Conservation (phyloP, 805 yeast genomes). For the Sugiyamaella lignohabitans region DNA sequence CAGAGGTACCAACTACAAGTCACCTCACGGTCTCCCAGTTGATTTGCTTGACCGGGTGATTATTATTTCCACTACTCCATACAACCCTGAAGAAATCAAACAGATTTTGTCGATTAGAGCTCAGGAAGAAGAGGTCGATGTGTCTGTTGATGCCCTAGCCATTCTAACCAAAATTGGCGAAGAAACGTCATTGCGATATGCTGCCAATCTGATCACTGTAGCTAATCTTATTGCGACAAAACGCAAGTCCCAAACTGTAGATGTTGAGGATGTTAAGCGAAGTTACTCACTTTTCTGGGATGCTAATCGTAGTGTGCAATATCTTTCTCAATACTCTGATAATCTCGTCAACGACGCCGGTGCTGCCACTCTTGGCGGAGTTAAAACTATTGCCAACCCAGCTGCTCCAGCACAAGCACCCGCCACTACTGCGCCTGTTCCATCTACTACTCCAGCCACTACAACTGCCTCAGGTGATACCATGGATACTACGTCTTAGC, state of each 20-base stretch:
- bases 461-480: conserved; percentile 5
- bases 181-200: conserved; percentile 88
- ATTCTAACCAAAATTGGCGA: conserved; percentile 82
- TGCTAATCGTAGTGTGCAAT: conserved; percentile 81
- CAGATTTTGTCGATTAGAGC: conserved; percentile 85
- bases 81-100: conserved; percentile 75
- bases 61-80: conserved; percentile 78
- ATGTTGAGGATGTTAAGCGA: conserved; percentile 77
- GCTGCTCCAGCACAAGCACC: not conserved
- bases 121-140: conserved; percentile 86
- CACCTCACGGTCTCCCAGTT: conserved; percentile 96
- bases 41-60: conserved; percentile 92
- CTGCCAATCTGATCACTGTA: conserved; percentile 84
- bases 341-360: conserved; percentile 79
- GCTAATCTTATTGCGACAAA: conserved; percentile 80
- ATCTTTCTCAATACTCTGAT: conserved; percentile 58
- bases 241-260: conserved; percentile 66
- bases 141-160: conserved; percentile 75
- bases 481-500: conserved; percentile 8
- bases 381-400: not conserved
- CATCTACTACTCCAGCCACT: not conserved
- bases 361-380: conserved; percentile 50
- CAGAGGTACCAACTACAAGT: conserved; percentile 85
- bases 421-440: not conserved
- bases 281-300: conserved; percentile 84